A percentile compares a stretch with the other conserved stretches of the same genome.
Conservation (phyloP, 257 asterid genomes). For the Echites panduratus region DNA sequence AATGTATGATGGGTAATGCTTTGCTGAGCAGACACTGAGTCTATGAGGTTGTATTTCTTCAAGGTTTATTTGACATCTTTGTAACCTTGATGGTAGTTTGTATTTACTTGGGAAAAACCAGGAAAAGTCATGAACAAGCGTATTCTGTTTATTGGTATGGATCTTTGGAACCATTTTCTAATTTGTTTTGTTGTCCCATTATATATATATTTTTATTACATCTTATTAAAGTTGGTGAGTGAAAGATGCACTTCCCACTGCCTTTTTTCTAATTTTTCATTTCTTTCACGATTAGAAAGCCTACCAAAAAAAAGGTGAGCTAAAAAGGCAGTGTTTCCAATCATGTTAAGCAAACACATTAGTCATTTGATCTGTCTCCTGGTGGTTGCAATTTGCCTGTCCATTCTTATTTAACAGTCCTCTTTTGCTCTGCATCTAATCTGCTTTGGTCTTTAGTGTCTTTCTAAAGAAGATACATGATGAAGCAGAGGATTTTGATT, state of each 20-base stretch:
- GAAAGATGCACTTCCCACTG: neutral
- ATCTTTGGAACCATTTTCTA: neutral
- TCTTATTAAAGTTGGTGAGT: neutral
- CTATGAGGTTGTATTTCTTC: neutral
- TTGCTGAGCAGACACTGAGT: neutral
- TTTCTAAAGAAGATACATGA: no score
- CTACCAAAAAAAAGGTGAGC: neutral
- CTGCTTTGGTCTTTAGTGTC: neutral
- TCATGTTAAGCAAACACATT: neutral
- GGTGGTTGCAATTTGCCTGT: neutral
- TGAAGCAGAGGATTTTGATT: neutral
- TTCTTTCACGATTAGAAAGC: neutral
- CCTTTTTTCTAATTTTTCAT: neutral
- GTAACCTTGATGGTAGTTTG: neutral
- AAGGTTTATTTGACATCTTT: neutral
- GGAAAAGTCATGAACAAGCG: neutral
- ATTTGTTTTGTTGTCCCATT: neutral
- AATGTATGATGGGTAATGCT: neutral
- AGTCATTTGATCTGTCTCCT: neutral
- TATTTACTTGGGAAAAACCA: neutral
- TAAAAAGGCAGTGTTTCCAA: neutral
- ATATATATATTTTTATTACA: neutral
- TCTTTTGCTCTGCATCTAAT: no score
- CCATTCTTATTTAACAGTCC: neutral
- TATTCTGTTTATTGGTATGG: neutral